Evolutionary conservation across 2,329 filamentous ascomycete genomes (phyloP).

Genomic region (Chrysosporium queenslandicum): DNA sequence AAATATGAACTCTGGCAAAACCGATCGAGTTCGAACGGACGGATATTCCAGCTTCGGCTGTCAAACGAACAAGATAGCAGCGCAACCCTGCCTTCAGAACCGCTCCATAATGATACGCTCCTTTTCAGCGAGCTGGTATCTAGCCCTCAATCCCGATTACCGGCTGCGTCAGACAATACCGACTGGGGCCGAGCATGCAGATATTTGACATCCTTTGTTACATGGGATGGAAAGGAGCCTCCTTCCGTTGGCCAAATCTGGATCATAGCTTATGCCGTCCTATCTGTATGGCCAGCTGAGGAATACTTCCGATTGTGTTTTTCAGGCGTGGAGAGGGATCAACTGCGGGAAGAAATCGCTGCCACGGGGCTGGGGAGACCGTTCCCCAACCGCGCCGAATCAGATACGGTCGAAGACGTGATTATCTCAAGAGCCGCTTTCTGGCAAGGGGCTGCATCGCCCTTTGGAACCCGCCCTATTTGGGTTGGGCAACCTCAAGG

Average conservation of each 20-base stretch:
- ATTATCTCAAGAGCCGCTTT: conserved; percentile 48
- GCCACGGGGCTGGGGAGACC: conserved; percentile 35
- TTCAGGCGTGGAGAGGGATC: conserved; percentile 22
- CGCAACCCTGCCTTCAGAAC: conserved; percentile 18
- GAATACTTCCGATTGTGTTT: conserved; percentile 31
- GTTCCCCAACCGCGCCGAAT: conserved; percentile 30
- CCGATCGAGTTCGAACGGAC: conserved; percentile 13
- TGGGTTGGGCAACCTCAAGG: conserved; percentile 46
- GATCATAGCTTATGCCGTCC: conserved; percentile 33
- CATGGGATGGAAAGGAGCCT: conserved; percentile 25
- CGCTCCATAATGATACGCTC: conserved; percentile 25
- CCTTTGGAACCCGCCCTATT: conserved; percentile 53
- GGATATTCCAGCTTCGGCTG: conserved; percentile 18
- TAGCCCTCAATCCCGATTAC: conserved; percentile 19
- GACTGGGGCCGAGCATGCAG: conserved; percentile 30
- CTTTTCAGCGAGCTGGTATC: conserved; percentile 26
- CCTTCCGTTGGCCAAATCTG: conserved; percentile 33
- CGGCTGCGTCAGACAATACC: conserved; percentile 29
- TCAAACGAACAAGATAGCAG: conserved; percentile 18
- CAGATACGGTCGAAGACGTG: conserved; percentile 34
- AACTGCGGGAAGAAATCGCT: conserved; percentile 25
- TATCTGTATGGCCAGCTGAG: conserved; percentile 24
- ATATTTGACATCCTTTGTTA: conserved; percentile 25
- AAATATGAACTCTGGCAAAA: conserved; percentile 19
- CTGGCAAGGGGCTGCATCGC: conserved; percentile 61